Base-by-base conservation (phyloP, 2,329 filamentous ascomycete genomes). In the Xylariales sp. region DNA sequence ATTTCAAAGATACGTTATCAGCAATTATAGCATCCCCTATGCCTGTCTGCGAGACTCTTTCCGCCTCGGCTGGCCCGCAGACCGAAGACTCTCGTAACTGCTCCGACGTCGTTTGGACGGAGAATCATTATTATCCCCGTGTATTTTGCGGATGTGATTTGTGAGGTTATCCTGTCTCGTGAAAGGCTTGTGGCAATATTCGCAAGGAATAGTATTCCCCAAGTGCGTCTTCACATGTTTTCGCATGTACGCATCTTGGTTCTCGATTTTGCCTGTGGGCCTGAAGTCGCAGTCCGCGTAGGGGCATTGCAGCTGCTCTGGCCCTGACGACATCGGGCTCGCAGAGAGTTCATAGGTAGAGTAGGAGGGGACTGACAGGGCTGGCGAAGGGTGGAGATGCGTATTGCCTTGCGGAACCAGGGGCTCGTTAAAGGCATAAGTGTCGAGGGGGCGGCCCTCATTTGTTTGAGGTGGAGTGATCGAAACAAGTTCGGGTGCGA, bases 151-250 rank as follows among this genome's bases (percentile, higher is more conserved):
- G 12, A 56, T 16, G 36, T 72, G 69, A 18, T 8, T 46, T 5
- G 30, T 68, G 10, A 34, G 46, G 53, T 72, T 71, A 46, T 72
- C 69, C n/a, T 14, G 34, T 12, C 66, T 53, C 3, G 59, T 66
- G 16, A 58, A 70, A 1, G 6, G n/a, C 9, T 48, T 69, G 10
- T 3, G 18, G 39, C 71, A 73, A 7, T 58, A 4, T 8, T 52
- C 18, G 36, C 72, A 73, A 30, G 48, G 39, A 12, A 59, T 55
- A 30, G 23, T 14, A 6, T 18, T 48, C 3, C 53, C 46, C 12
- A 64, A 28, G 28, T 72, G 70, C 0, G 5, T 66, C 30, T 59
- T 64, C 39, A 54, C 6, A 55, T 71, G 71, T 32, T 72, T 72
- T 5, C 61, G 64, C 34, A 68, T n/a, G 43, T 72, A 71, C 5